Conservation (phyloP, 345 rosid genomes). For the rapeseed (Brassica napus) region DNA sequence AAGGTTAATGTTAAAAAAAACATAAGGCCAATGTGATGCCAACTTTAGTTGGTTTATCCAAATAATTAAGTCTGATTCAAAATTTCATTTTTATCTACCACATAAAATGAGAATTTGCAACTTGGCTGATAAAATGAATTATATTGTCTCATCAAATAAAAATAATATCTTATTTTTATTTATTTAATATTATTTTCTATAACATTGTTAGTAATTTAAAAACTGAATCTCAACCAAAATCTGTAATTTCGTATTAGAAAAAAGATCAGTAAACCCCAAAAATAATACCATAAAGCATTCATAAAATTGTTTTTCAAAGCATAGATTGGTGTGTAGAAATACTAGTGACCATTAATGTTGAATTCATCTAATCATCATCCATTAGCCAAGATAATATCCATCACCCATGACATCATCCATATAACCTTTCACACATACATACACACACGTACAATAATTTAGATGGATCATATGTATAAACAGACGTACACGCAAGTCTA, state of each 20-base stretch:
- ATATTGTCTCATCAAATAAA: neutral
- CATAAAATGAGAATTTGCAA: neutral
- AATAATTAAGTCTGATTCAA: neutral
- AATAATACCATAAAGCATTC: neutral
- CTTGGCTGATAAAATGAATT: neutral
- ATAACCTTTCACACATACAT: slow-evolving; percentile 13
- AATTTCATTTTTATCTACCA: neutral
- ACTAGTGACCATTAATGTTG: neutral
- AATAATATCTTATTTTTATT: neutral
- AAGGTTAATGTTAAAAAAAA: neutral
- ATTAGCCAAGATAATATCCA: slow-evolving; percentile 20
- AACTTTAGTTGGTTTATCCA: neutral
- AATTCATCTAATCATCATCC: neutral
- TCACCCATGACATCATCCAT: slow-evolving; percentile 26
- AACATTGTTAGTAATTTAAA: neutral
- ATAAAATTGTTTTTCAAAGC: neutral
- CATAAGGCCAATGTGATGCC: neutral
- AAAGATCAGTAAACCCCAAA: neutral
- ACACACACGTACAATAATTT: neutral
- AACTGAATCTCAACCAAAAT: neutral
- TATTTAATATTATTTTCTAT: neutral
- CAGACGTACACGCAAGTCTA: slow-evolving; percentile 23
- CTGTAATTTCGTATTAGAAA: neutral
- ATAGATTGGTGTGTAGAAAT: slow-evolving; percentile 3
- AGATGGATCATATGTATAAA: slow-evolving; percentile 19